Evolutionary conservation across 352 stramenopile genomes (phyloP).

Genomic region (Phytophthora idaei): DNA sequence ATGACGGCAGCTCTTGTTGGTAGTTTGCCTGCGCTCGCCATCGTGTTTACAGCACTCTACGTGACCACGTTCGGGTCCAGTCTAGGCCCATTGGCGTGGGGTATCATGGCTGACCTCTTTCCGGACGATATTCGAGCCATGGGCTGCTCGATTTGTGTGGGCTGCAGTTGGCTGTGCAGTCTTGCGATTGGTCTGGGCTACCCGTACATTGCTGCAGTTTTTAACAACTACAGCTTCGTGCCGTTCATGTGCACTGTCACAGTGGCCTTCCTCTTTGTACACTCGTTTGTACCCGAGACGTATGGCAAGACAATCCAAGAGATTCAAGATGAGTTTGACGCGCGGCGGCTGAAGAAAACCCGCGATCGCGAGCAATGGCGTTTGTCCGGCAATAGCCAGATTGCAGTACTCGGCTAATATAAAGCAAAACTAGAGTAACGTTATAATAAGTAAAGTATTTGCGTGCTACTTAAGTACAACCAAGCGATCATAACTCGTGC

Average conservation of each 20-base stretch:
- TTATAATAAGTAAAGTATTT: conserved; percentile 16
- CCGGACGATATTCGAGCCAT: conserved; percentile 58
- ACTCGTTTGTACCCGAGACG: conserved; percentile 58
- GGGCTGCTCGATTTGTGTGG: conserved; percentile 53
- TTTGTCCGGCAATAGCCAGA: conserved; percentile 27
- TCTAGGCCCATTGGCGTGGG: conserved; percentile 59
- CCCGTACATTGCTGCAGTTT: conserved; percentile 54
- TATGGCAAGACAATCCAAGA: conserved; percentile 68
- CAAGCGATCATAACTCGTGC: no score
- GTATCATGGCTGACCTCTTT: conserved; percentile 61
- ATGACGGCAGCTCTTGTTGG: conserved; percentile 49
- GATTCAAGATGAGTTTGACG: conserved; percentile 57
- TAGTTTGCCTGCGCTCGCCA: conserved; percentile 39
- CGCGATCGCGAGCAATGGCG: conserved; percentile 17
- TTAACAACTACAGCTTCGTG: conserved; percentile 54
- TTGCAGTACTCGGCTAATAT: conserved; percentile 33
- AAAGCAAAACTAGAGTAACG: conserved; percentile 15
- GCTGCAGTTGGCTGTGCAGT: conserved; percentile 58
- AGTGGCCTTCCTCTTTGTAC: conserved; percentile 50
- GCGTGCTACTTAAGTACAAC: no score
- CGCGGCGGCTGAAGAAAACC: conserved; percentile 8
- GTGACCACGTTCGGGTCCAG: conserved; percentile 53
- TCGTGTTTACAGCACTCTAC: conserved; percentile 61
- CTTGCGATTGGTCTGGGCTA: conserved; percentile 58
- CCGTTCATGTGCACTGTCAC: conserved; percentile 56